Evolutionary conservation across 2,329 filamentous ascomycete genomes (phyloP).

Genomic region (Cladophialophora carrionii): DNA sequence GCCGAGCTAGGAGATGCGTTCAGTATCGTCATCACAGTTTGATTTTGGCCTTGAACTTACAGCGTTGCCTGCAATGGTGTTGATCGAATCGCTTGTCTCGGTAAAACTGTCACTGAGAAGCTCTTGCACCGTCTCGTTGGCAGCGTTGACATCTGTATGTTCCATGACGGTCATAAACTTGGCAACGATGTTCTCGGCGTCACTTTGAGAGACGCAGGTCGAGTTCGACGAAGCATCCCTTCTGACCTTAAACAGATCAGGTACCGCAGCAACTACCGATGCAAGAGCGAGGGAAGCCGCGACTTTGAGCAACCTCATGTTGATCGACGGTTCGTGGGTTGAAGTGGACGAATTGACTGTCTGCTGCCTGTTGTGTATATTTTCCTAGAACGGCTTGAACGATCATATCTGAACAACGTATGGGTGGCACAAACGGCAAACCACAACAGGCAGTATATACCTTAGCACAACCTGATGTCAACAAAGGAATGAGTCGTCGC

Average conservation of each 20-base stretch:
- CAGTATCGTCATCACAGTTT: not conserved
- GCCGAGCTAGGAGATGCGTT: slow-evolving; percentile 17
- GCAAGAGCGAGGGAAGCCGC: not conserved
- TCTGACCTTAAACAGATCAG: not conserved
- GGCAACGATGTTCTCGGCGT: slow-evolving; percentile 18
- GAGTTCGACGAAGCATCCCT: slow-evolving; percentile 1
- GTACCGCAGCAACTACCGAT: not conserved
- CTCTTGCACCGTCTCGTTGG: slow-evolving; percentile 13
- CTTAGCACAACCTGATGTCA: not conserved
- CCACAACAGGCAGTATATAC: not conserved
- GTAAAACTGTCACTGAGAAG: slow-evolving; percentile 22
- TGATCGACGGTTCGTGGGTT: not conserved
- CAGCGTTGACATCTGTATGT: slow-evolving; percentile 19
- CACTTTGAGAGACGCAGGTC: slow-evolving; percentile 12
- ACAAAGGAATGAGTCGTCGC: not conserved
- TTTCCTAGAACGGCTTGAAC: not conserved
- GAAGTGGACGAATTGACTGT: not conserved
- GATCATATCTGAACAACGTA: not conserved
- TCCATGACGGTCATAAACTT: slow-evolving; percentile 23
- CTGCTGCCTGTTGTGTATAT: not conserved
- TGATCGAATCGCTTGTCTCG: slow-evolving; percentile 28
- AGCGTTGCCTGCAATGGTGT: slow-evolving; percentile 24
- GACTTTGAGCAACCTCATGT: not conserved
- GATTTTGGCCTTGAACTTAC: slow-evolving; percentile 11
- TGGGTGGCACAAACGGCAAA: not conserved